phyloP scores from a whole-genome alignment of 441 rosid species.

The Populus hybrid region DNA sequence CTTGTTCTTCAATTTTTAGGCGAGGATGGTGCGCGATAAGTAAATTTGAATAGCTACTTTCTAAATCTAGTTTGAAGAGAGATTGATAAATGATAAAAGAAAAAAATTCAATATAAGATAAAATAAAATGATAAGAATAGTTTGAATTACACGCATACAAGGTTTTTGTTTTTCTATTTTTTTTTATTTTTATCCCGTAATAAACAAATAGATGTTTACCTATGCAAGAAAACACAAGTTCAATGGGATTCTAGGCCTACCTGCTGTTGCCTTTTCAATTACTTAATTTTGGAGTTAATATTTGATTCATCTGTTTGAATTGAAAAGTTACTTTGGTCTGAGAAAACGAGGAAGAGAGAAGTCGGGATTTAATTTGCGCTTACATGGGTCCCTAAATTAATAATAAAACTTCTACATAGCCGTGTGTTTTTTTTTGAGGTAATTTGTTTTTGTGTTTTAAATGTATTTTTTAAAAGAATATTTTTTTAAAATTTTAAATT shows the following conservation, averaged over 20 bases:
- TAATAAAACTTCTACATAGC: too few species aligned
- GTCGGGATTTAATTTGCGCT: background rate
- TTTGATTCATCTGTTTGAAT: background rate
- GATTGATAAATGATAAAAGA: too few species aligned
- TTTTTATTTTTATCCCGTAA: background rate
- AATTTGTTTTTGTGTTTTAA: too few species aligned
- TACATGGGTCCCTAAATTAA: background rate
- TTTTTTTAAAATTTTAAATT: too few species aligned
- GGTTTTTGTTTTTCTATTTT: too few species aligned
- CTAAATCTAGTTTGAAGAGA: too few species aligned
- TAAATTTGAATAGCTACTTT: too few species aligned
- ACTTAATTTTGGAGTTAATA: background rate
- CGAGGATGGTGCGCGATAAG: background rate
- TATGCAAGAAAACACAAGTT: background rate
- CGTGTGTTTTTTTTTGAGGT: too few species aligned
- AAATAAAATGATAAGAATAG: too few species aligned
- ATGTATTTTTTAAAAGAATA: too few species aligned
- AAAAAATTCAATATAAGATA: too few species aligned
- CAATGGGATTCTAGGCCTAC: background rate
- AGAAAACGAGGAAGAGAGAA: background rate
- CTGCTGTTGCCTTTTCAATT: background rate
- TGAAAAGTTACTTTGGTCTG: background rate
- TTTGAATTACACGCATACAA: too few species aligned
- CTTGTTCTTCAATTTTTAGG: slow-evolving; percentile 2
- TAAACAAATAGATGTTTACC: background rate